Evolutionary conservation across 139 green algal species (phyloP), one percentile per base, ranked within the genome.

Genomic region (Micromonas commoda): DNA sequence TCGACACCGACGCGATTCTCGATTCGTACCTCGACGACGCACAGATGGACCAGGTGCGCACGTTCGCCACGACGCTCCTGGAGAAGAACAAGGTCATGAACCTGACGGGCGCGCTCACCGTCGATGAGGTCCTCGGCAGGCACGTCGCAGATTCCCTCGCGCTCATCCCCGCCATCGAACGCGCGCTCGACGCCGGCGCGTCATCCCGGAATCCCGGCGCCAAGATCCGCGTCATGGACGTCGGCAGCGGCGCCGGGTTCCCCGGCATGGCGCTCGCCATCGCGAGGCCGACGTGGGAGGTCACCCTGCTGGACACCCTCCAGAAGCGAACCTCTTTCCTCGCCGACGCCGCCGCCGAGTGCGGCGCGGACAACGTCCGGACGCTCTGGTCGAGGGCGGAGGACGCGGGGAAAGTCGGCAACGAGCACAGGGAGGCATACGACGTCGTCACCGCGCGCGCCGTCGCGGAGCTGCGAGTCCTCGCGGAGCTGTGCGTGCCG

Each of bases 401-500:
- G 78, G 89, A 93, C 1, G 86, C 76, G 1, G 91, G 86, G 0
- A 69, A 65, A 64, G 33, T 61, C 35, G 71, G 51, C 33, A 33
- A 19, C 34, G 71, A 64, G 29, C 52, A 77, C 32, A 33, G 71
- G 24, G 71, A 77, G 51, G 33, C 21, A 38, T 88, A 89, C 77
- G 85, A 94, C 73, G 13, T 96, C 4, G 91, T 86, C 0, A 85
- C 95, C 2, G 92, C 93, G 23, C 82, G 93, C 0, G 93, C 93
- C 0, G 93, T 98, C 5, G 93, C 92, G n/a, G 87, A 93, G 35
- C 73, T 91, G 70, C 72, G 87, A 0, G 83, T 94, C 38, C 84
- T 97, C 37, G 86, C 88, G 16, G 93, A 98, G 85, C 87, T 96
- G 51, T 98, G 93, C 85, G 80, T 97, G 70, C 93, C 93, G 1